phyloP scores from a whole-genome alignment of 2,329 filamentous ascomycete genomes.

The Monosporascus cannonballus region DNA sequence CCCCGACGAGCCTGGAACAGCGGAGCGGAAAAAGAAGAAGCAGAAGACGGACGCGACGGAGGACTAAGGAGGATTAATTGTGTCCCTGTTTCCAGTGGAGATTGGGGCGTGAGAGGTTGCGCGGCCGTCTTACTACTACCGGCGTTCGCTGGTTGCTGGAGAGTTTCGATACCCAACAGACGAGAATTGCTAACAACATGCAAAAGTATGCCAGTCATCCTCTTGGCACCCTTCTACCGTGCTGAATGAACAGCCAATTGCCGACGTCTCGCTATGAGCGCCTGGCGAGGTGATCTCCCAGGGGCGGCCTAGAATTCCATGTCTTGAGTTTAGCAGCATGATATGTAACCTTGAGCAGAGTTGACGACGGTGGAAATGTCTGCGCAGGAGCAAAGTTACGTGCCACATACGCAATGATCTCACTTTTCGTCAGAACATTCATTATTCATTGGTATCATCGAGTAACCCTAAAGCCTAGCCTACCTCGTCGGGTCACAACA shows the following conservation, averaged over 20 bases:
- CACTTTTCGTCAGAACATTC: not conserved
- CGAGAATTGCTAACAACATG: not conserved
- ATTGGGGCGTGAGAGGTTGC: not conserved
- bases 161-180: not conserved
- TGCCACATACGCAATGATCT: too few species aligned
- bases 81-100: not conserved
- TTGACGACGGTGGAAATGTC: too few species aligned
- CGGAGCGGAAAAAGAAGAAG: constrained; percentile 57
- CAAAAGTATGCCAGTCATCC: too few species aligned
- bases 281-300: too few species aligned
- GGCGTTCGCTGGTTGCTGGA: not conserved
- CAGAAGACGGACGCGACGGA: constrained; percentile 46
- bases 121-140: not conserved
- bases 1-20: constrained; percentile 65
- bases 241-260: too few species aligned
- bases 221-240: too few species aligned
- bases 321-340: too few species aligned
- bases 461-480: not conserved
- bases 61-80: not conserved
- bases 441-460: constrained; percentile 2
- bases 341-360: too few species aligned
- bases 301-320: too few species aligned
- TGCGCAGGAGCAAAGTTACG: too few species aligned
- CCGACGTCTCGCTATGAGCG: too few species aligned
- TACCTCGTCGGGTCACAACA: not conserved